phyloP scores from a whole-genome alignment of 805 yeast genomes.

The Barnettozyma populi region DNA sequence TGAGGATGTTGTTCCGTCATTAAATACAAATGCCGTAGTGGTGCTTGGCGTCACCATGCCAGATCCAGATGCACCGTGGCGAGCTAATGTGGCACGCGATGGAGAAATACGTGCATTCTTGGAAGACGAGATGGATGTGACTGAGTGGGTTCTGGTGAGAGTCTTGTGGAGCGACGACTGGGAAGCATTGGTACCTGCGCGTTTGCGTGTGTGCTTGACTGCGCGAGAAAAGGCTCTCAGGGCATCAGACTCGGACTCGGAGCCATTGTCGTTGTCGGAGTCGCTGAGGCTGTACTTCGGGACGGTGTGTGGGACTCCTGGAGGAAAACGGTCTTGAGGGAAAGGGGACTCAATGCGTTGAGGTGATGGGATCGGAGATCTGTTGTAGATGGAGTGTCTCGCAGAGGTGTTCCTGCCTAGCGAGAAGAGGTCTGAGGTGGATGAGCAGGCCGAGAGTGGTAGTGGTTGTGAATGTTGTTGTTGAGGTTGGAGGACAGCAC shows the following conservation, averaged over 20 bases:
- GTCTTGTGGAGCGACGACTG: conserved; percentile 9
- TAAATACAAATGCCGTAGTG: conserved; percentile 13
- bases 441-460: conserved; percentile 21
- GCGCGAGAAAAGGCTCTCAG: conserved; percentile 22
- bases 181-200: conserved; percentile 24
- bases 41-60: not conserved
- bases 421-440: conserved; percentile 20
- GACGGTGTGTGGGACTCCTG: conserved; percentile 2
- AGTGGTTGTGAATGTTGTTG: conserved; percentile 1
- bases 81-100: conserved; percentile 15
- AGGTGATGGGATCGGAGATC: conserved; percentile 25
- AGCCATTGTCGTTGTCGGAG: conserved; percentile 9
- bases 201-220: conserved; percentile 17
- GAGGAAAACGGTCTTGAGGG: conserved; percentile 8
- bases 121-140: conserved; percentile 18
- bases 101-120: conserved; percentile 19
- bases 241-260: conserved; percentile 15
- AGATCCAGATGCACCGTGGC: not conserved
- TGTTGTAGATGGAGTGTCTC: conserved; percentile 8
- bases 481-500: conserved; percentile 16
- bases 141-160: conserved; percentile 20
- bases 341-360: conserved; percentile 19
- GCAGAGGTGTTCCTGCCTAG: conserved; percentile 11
- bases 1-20: conserved; percentile 12
- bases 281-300: conserved; percentile 10